Base-by-base conservation (phyloP, 495 filamentous ascomycete species). In the Pseudevernia furfuracea region DNA sequence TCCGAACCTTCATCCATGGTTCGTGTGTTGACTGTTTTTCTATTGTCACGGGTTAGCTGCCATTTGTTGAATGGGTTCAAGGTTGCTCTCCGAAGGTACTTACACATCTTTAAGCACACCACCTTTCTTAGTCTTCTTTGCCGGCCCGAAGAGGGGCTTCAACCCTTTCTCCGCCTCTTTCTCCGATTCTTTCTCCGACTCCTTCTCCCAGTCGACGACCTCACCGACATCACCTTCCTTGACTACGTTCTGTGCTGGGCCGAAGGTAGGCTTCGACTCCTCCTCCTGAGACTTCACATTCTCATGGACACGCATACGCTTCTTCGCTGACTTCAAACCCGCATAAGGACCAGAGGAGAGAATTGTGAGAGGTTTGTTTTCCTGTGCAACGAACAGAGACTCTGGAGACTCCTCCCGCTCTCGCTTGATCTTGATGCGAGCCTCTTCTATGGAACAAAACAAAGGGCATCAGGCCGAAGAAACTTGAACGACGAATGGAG, bases 91-190 rank as follows among this genome's bases (percentile, higher is more conserved):
- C 4, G 28, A 32, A 32, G 12, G 30, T 12, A 28, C 52, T 34
- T 55, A 55, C 52, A 55, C 52, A 12, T 55, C n/a, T 17, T 21
- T 55, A 0, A 55, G 52, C 1, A 10, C 28, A 21, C 17, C 17
- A 21, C 44, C 28, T 11, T 63, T 39, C 38, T 36, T 63, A n/a
- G 9, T 17, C 9, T 64, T 64, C 60, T 59, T 59, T 17, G 52
- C 14, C 19, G 52, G 52, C 0, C 52, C 52, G 7, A 55, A 55
- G 28, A 14, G 21, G 6, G 15, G 2, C 28, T 32, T 55, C 1
- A 15, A 4, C 1, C 21, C 17, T 34, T 55, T 17, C 28, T 55
- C 10, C 15, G 8, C n/a, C n/a, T n/a, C n/a, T n/a, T n/a, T n/a
- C n/a, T n/a, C n/a, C n/a, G n/a, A n/a, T n/a, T n/a, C n/a, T n/a